Evolutionary conservation across 2,329 filamentous ascomycete species (phyloP), one percentile per base, ranked within the genome.

Genomic region (Pseudogymnoascus sp.): DNA sequence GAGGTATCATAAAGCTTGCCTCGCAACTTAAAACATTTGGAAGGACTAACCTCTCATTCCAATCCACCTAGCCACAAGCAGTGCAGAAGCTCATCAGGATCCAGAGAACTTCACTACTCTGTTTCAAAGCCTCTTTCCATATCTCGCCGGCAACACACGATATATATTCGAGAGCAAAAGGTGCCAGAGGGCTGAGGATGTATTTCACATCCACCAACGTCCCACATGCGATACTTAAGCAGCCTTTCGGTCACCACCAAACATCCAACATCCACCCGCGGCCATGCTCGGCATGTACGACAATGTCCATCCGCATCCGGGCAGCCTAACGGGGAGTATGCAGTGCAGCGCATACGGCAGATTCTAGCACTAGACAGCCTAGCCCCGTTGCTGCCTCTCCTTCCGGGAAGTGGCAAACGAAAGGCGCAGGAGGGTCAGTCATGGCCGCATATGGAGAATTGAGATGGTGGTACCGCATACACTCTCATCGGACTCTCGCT

Each of bases 181-280:
- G 28, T 14, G 28, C 5, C 11, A 33, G 50, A 56, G 50, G 28
- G 50, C 50, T 56, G 50, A 22, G 50, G 28, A 6, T 33, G 50
- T 22, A 56, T 33, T 56, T 33, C 28, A 35, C 11, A 19, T 56
- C 28, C 28, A 35, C 10, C 50, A 7, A 33, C 28, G 50, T 56
- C 50, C 50, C 50, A 56, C 50, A 56, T 56, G 28, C 50, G 28
- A 33, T 56, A 56, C 50, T 56, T 56, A 56, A 56, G 50, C 50
- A 56, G 28, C 50, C 50, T 56, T 56, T 56, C 28, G 11, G n/a
- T 56, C 50, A 56, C 24, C 24, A 53, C 28, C 50, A 33, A 56
- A 33, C 50, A 33, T 56, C 50, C 50, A 56, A 56, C 50, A 56
- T 22, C 50, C n/a, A 33, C 28, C 50, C 28, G 28, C 28, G n/a